Base-by-base conservation (phyloP, 2,329 filamentous ascomycete species). In the Fusarium aywerte region DNA sequence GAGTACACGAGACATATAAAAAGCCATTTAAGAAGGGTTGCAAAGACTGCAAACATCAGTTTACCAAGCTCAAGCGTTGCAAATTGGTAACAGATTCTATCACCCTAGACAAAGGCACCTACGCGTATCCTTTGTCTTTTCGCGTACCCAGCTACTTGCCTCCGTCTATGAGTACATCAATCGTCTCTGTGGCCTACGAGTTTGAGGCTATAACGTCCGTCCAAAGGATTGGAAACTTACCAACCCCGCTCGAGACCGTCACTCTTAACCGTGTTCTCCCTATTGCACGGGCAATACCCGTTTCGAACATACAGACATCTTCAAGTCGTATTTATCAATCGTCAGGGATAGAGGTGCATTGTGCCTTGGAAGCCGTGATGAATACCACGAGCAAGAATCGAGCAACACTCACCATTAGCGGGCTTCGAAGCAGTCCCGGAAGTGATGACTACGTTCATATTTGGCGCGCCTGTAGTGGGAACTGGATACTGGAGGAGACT, bases 401-500 rank as follows among this genome's bases (percentile, higher is more conserved):
- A 2, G 47, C 62, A 3, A 63, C 49, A 2, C 39, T 73, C 3
- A 52, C 39, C 1, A 27, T 72, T 9, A 42, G 29, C 65, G 94
- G 95, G 11, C 88, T 97, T 55, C 87, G 93, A 25, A 90, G 87
- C 67, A 79, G 81, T 67, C 91, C 91, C 75, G 78, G 84, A 32
- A 86, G 88, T 21, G 87, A 86, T 48, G 88, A 91, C 73, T 93
- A 89, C 5, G 84, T 94, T 53, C 59, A 71, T 15, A 83, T 87
- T 72, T 97, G 95, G 95, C 90, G 90, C 70, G 83, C 98, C 21
- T 92, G 93, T 75, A 96, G 96, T 78, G 85, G 97, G 63, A 92
- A 90, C 55, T 98, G 95, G 96, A 89, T 91, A 68, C 88, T 98
- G 47, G 93, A 97, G 73, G 95, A 98, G 81, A 90, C 88, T 31